Evolutionary conservation across 2,329 filamentous ascomycete species (phyloP).

Genomic region (Parastagonospora avenae): DNA sequence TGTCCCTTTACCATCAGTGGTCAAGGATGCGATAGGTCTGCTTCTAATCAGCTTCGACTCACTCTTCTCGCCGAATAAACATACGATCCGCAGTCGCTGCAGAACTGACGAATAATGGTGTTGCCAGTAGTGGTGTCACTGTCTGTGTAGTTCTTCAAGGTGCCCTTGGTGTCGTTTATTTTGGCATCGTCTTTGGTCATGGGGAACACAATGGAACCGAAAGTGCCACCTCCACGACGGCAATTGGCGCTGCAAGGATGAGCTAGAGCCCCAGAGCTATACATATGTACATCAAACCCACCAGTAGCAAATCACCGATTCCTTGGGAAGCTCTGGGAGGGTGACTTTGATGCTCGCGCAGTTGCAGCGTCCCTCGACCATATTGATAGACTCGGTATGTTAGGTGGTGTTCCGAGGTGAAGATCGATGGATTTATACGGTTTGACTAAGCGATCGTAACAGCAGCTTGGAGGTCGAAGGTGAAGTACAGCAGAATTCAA

Average conservation of each 20-base stretch:
- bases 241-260: conserved; percentile 31
- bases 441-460: background rate
- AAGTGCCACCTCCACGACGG: conserved; percentile 28
- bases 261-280: background rate
- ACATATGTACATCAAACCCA: conserved; percentile 1
- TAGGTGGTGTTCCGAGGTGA: background rate
- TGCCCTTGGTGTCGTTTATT: conserved; percentile 23
- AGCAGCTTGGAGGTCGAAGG: no score
- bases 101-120: conserved; percentile 34
- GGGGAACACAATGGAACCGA: conserved; percentile 30
- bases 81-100: conserved; percentile 37
- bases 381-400: conserved; percentile 2
- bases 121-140: conserved; percentile 35
- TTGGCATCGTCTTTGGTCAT: conserved; percentile 23
- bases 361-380: conserved; percentile 39
- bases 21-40: conserved; percentile 29
- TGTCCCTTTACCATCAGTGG: conserved; percentile 16
- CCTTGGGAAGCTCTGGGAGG: conserved; percentile 23
- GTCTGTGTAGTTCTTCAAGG: conserved; percentile 34
- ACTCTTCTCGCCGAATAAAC: background rate
- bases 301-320: conserved; percentile 40
- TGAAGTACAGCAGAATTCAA: no score
- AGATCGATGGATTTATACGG: background rate
- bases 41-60: background rate
- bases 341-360: conserved; percentile 34